Conservation (phyloP, 2,329 filamentous ascomycete genomes). For the Talaromyces sp. region DNA sequence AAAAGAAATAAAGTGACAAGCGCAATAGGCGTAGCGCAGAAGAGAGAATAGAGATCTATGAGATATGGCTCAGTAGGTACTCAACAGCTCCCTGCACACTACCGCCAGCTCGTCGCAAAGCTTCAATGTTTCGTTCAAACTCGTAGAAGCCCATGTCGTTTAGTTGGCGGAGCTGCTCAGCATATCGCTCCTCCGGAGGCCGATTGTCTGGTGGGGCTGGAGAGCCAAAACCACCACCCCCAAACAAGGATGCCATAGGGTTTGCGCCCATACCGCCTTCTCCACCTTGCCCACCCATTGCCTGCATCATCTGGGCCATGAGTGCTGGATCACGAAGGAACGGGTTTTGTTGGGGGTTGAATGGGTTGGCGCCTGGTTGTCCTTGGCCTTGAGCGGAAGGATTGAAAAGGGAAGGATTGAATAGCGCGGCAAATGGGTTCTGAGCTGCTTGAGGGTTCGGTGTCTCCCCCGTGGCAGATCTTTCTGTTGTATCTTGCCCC, state of each 20-base stretch:
- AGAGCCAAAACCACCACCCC: constrained; percentile 31
- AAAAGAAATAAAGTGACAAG: not conserved
- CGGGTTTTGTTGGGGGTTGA: constrained; percentile 54
- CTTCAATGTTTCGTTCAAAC: constrained; percentile 89
- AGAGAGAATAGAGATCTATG: constrained; percentile 14
- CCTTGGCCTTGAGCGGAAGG: constrained; percentile 18
- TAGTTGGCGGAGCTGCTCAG: constrained; percentile 83
- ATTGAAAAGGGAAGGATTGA: constrained; percentile 51
- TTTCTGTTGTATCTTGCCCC: constrained; percentile 31
- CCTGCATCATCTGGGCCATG: constrained; percentile 60
- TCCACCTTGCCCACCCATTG: constrained; percentile 45
- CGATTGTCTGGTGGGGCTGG: constrained; percentile 70
- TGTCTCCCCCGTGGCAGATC: constrained; percentile 33
- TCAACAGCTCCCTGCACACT: constrained; percentile 79
- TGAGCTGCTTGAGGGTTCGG: constrained; percentile 47
- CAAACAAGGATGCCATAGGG: constrained; percentile 53
- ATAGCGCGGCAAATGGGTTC: constrained; percentile 72
- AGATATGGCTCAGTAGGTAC: constrained; percentile 42
- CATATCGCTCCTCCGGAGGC: constrained; percentile 91
- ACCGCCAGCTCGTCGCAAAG: constrained; percentile 83
- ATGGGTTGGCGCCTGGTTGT: constrained; percentile 50
- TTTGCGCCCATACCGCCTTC: constrained; percentile 42
- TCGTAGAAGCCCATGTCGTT: constrained; percentile 99
- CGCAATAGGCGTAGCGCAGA: not conserved
- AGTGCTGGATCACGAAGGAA: constrained; percentile 63